phyloP scores from a whole-genome alignment of 164 flowering plant genomes.

The Piper longum region DNA sequence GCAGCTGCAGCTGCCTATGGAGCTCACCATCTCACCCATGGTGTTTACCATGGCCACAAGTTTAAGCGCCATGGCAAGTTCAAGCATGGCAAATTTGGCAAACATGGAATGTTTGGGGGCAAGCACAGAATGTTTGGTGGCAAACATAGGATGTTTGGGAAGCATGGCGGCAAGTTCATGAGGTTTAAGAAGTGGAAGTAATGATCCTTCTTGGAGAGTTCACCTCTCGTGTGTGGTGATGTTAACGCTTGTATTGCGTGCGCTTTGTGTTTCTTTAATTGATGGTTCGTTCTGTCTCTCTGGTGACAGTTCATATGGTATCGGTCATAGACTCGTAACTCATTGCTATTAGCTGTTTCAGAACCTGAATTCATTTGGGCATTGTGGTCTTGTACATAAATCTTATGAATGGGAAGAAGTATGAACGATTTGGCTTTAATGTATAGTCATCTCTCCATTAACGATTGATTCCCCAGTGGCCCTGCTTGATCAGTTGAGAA shows the following conservation, averaged over 20 bases:
- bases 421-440: too few relatives aligned
- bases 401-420: too few relatives aligned
- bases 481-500: too few relatives aligned
- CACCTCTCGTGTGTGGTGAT: neutral
- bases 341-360: too few relatives aligned
- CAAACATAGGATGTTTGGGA: conserved; percentile 14
- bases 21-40: conserved; percentile 4
- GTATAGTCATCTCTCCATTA: too few relatives aligned
- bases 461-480: too few relatives aligned
- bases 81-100: conserved; percentile 1
- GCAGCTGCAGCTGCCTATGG: conserved; percentile 77
- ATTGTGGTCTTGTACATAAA: too few relatives aligned
- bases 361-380: too few relatives aligned
- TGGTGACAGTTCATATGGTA: too few relatives aligned
- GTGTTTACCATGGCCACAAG: conserved; percentile 17
- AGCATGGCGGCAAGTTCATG: conserved; percentile 15
- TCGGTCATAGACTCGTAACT: too few relatives aligned
- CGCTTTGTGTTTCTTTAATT: neutral
- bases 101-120: too few relatives aligned
- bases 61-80: conserved; percentile 17
- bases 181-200: conserved; percentile 64
- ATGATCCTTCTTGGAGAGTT: neutral
- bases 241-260: neutral
- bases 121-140: too few relatives aligned
- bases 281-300: neutral